These are phyloP conservation scores for Candida sojae DNA, from an alignment of 1,139 yeast species.

Conservation along the genomic window DNA sequence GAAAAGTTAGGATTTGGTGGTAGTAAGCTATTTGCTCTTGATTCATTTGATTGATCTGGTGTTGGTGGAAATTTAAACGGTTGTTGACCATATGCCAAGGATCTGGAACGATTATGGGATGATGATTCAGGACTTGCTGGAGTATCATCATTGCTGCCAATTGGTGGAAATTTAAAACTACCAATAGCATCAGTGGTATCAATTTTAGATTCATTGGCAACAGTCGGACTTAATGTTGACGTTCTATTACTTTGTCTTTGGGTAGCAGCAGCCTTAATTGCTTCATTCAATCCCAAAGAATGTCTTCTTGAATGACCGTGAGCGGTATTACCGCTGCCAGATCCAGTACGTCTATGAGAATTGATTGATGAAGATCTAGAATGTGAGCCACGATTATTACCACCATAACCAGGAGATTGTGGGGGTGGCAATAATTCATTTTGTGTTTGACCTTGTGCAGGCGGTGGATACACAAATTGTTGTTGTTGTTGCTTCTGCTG, in stretches of 20 bases:
- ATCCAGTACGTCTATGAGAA: conserved; percentile 41
- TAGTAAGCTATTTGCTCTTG: conserved; percentile 22
- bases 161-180: conserved; percentile 38
- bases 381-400: conserved; percentile 22
- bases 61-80: conserved; percentile 42
- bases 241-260: conserved; percentile 60
- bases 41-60: conserved; percentile 8
- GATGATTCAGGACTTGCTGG: conserved; percentile 22
- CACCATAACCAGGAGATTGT: conserved; percentile 17
- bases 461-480: conserved; percentile 21
- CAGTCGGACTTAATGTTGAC: conserved; percentile 36
- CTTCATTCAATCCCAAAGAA: conserved; percentile 88
- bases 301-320: conserved; percentile 88
- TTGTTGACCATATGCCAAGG: conserved; percentile 49
- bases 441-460: conserved; percentile 12
- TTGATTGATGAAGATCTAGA: conserved; percentile 42
- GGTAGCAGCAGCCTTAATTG: conserved; percentile 94
- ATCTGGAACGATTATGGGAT: conserved; percentile 33
- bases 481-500: conserved; percentile 53
- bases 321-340: conserved; percentile 16
- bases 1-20: conserved; percentile 52
- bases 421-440: conserved; percentile 33
- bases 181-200: conserved; percentile 24
- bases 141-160: conserved; percentile 1
- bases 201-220: conserved; percentile 16